These are phyloP conservation scores for Tuber borchii DNA, from an alignment of 495 filamentous ascomycete species.

Conservation along the genomic window DNA sequence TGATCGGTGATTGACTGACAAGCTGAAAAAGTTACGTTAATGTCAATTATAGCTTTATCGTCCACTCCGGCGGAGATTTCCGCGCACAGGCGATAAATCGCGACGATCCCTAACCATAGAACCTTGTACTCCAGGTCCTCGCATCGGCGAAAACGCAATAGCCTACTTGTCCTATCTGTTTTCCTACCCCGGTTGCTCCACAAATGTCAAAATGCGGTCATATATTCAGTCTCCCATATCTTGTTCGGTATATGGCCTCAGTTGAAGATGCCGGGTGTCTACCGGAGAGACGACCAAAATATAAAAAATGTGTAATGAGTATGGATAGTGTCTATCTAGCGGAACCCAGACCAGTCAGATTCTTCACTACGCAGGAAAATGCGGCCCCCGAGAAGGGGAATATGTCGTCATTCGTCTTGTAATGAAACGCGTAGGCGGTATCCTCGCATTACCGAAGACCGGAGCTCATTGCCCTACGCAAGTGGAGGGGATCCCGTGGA, in stretches of 20 bases:
- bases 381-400: conserved; percentile 67
- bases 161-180: conserved; percentile 84
- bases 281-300: conserved; percentile 66
- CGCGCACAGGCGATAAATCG: conserved; percentile 72
- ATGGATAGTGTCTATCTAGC: conserved; percentile 83
- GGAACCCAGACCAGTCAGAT: conserved; percentile 83
- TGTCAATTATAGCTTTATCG: conserved; percentile 95
- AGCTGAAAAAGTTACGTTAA: conserved; percentile 65
- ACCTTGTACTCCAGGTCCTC: conserved; percentile 79
- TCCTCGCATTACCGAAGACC: conserved; percentile 78
- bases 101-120: conserved; percentile 87
- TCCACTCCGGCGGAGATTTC: conserved; percentile 77
- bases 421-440: conserved; percentile 69
- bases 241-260: conserved; percentile 93
- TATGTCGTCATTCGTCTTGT: conserved; percentile 85
- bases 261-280: conserved; percentile 56
- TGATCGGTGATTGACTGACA: conserved; percentile 14
- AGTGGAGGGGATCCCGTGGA: conserved; percentile 80
- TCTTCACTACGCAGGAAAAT: conserved; percentile 83
- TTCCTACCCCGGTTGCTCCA: conserved; percentile 78
- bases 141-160: conserved; percentile 83
- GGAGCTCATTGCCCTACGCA: conserved; percentile 58
- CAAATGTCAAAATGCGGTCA: conserved; percentile 97
- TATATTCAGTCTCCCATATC: conserved; percentile 90
- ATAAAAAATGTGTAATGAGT: conserved; percentile 95